Percentiles rank a stretch among this genome's conserved stretches.
Conservation (phyloP, 1,284 basidiomycete species). For the Mycena sp. region DNA sequence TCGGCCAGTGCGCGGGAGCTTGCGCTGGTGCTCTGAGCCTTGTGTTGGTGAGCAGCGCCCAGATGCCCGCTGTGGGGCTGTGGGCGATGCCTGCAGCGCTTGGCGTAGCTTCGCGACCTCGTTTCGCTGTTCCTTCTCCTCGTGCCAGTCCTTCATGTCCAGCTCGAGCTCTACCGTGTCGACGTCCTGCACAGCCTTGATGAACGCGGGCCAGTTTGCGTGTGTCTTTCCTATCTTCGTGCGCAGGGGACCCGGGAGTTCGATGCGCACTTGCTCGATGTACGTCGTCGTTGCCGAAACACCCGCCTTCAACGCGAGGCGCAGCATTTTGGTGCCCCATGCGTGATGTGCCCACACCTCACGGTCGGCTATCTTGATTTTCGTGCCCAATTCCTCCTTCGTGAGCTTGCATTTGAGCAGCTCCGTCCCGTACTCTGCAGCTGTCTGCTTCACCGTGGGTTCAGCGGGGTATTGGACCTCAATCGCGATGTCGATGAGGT, state of each 20-base stretch:
- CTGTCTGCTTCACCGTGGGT: not conserved
- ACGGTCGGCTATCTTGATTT: not conserved
- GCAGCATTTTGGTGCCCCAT: too few relatives aligned
- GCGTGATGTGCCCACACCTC: conserved; percentile 1
- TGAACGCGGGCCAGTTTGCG: too few relatives aligned
- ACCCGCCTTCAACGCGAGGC: too few relatives aligned
- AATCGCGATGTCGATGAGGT: conserved; percentile 3
- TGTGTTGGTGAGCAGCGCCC: conserved; percentile 2
- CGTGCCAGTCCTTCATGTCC: not conserved
- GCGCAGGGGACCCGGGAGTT: too few relatives aligned
- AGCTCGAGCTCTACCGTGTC: not conserved
- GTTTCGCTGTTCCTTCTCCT: not conserved
- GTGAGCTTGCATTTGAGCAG: not conserved
- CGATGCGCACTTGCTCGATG: too few relatives aligned
- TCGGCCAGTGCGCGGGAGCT: not conserved
- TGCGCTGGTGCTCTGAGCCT: not conserved
- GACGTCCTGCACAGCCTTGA: not conserved
- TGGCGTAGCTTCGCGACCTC: not conserved
- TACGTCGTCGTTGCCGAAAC: too few relatives aligned
- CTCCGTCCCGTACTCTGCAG: not conserved
- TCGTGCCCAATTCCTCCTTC: conserved; percentile 7
- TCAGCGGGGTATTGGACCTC: not conserved
- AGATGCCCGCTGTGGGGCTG: not conserved
- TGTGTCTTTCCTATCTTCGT: too few relatives aligned
- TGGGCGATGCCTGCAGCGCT: not conserved